Conservation (phyloP, 768 basidiomycete genomes). For the Udeniomyces megalosporus region DNA sequence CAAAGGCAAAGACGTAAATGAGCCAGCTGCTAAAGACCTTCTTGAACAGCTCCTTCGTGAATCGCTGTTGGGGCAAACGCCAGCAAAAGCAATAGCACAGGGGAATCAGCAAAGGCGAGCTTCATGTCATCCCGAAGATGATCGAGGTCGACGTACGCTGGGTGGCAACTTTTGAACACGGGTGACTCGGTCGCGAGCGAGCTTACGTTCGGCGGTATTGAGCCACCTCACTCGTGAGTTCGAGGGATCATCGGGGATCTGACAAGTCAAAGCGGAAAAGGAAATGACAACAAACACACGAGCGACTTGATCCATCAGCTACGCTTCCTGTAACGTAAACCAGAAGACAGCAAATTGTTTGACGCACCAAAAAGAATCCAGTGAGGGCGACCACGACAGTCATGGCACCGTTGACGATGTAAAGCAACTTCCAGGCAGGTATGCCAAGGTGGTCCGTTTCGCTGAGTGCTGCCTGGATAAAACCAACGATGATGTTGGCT, state of each 20-base stretch:
- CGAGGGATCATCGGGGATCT: slow-evolving; percentile 13
- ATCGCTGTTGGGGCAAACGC: too few relatives aligned
- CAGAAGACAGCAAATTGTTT: background rate
- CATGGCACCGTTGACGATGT: slow-evolving; percentile 16
- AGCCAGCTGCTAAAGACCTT: slow-evolving; percentile 16
- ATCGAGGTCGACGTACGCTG: background rate
- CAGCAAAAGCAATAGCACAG: too few relatives aligned
- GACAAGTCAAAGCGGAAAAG: background rate
- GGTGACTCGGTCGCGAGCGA: slow-evolving; percentile 17
- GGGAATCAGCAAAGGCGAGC: too few relatives aligned
- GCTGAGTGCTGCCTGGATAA: slow-evolving; percentile 20
- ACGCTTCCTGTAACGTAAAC: background rate
- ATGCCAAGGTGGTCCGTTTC: too few relatives aligned
- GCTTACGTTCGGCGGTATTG: slow-evolving; percentile 14
- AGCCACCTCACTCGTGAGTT: slow-evolving; percentile 18
- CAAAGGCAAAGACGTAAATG: slow-evolving; percentile 17
- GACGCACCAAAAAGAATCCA: background rate
- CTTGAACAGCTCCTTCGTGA: slow-evolving; percentile 11
- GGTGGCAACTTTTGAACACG: slow-evolving; percentile 17
- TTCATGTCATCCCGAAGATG: too few relatives aligned
- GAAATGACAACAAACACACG: background rate
- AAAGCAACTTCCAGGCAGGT: slow-evolving; percentile 20
- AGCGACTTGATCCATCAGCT: too few relatives aligned
- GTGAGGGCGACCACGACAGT: slow-evolving; percentile 18
- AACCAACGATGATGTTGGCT: slow-evolving; percentile 18